Base-by-base conservation (phyloP, 2,329 filamentous ascomycete species). In the Phoma sp. region DNA sequence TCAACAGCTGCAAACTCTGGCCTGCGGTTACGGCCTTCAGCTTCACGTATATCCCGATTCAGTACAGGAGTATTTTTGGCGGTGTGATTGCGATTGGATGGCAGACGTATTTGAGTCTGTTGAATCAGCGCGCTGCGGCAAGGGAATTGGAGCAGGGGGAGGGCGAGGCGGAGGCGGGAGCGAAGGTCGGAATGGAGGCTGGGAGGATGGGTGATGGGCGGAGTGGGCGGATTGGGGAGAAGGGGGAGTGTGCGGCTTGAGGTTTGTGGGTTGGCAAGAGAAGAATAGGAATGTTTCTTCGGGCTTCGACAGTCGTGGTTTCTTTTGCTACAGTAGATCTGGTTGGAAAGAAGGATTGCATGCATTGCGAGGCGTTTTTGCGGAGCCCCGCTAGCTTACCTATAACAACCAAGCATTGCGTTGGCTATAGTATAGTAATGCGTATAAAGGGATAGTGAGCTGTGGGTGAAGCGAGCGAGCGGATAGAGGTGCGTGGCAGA, bases 1-100 rank as follows among this genome's bases (percentile, higher is more conserved):
- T 86, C 69, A 96, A 95, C 72, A 90, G 88, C 56, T 86, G 87
- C 72, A 96, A 96, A 77, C 75, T 97, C 23, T 97, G 93, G 93
- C 93, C 93, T 0, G 86, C 86, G 0, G 89, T 96, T 13, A 96
- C 89, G 11, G 91, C 91, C 0, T 88, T 97, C 70, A 93, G 83
- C 73, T 96, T 97, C 68, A 86, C 89, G n/a, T 95, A 91, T 67
- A 79, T 97, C 4, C 85, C 87, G 24, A 80, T 91, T 42, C 86
- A 93, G 68, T 93, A 91, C 74, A 81, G 93, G 45, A 90, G 86
- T 64, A 82, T 96, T 13, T 95, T 96, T 64, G 86, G 89, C 33
- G 73, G 90, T 1, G 77, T 89, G 6, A 83, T 96, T 60, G 90
- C 91, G 1, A 88, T 96, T 46, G 90, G 89, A 0, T 97, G 93